phyloP scores from a whole-genome alignment of 148 eudicot genomes.

The Selenicereus undatus region DNA sequence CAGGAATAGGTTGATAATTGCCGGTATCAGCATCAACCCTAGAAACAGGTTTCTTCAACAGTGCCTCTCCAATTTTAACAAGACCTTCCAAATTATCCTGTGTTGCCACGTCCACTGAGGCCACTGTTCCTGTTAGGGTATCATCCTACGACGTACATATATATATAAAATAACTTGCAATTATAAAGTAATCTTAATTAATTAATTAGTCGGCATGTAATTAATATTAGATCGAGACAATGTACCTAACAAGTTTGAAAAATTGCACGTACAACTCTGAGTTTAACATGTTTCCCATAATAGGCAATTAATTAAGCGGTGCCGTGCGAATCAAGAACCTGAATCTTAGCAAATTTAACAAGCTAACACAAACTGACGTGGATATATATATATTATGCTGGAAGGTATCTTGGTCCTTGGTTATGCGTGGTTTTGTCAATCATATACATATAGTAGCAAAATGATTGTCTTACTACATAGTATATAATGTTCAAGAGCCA shows the following conservation, averaged over 20 bases:
- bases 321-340: background rate
- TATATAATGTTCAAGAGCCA: no score
- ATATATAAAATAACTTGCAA: no score
- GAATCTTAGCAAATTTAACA: background rate
- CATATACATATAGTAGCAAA: no score
- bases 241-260: no score
- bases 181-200: no score
- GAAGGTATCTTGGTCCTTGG: background rate
- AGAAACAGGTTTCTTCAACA: constrained; percentile 41
- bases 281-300: background rate
- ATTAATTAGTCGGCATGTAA: no score
- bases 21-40: constrained; percentile 36
- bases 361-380: background rate
- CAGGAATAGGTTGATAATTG: constrained; percentile 35
- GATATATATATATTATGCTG: background rate
- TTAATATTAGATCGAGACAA: no score
- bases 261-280: no score
- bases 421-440: background rate
- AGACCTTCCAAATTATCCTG: constrained; percentile 36
- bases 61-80: constrained; percentile 40
- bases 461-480: no score
- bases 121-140: constrained; percentile 30
- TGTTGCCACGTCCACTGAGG: constrained; percentile 35
- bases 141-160: constrained; percentile 36
- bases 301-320: background rate